Conservation (phyloP, 2,329 filamentous ascomycete genomes). For the Parasarocladium wereldwijsianum region DNA sequence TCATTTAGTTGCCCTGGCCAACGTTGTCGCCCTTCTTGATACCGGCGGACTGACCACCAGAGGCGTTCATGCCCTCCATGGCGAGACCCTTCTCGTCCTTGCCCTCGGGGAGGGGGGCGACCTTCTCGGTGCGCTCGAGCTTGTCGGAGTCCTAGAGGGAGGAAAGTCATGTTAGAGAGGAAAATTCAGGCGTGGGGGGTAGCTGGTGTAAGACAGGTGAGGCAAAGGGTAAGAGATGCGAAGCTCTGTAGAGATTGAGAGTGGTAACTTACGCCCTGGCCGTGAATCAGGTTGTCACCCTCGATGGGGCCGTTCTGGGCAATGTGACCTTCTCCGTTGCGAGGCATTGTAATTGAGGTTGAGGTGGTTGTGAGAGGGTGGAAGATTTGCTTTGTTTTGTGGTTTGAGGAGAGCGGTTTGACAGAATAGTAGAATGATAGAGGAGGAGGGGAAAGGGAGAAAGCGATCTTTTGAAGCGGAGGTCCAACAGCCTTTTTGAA, state of each 20-base stretch:
- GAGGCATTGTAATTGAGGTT: slow-evolving; percentile 26
- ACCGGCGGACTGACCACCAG: slow-evolving; percentile 28
- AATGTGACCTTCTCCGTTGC: slow-evolving; percentile 30
- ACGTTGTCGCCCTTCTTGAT: slow-evolving; percentile 22
- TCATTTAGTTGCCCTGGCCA: slow-evolving; percentile 25
- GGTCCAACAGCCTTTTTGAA: too few relatives aligned
- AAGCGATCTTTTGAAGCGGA: too few relatives aligned
- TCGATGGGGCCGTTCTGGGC: slow-evolving; percentile 30
- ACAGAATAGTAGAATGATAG: too few relatives aligned
- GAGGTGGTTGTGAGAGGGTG: slow-evolving; percentile 3
- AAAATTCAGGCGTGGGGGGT: background rate
- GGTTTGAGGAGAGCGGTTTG: too few relatives aligned
- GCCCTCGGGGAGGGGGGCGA: slow-evolving; percentile 29
- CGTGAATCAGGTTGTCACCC: slow-evolving; percentile 26
- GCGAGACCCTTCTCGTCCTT: slow-evolving; percentile 26
- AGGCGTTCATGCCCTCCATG: slow-evolving; percentile 23
- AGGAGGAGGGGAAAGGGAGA: too few relatives aligned
- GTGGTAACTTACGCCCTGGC: slow-evolving; percentile 20
- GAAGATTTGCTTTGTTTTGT: too few relatives aligned
- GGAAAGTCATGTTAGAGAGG: background rate
- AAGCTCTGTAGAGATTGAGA: background rate
- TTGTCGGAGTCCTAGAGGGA: slow-evolving; percentile 15
- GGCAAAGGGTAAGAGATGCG: background rate
- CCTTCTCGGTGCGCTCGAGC: slow-evolving; percentile 33
- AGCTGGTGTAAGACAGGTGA: background rate